Percentiles rank a stretch among this genome's conserved stretches.
These are phyloP conservation scores for Zychaea mexicana DNA, from an alignment of 371 early-diverging fungal species.

Conservation along the genomic window DNA sequence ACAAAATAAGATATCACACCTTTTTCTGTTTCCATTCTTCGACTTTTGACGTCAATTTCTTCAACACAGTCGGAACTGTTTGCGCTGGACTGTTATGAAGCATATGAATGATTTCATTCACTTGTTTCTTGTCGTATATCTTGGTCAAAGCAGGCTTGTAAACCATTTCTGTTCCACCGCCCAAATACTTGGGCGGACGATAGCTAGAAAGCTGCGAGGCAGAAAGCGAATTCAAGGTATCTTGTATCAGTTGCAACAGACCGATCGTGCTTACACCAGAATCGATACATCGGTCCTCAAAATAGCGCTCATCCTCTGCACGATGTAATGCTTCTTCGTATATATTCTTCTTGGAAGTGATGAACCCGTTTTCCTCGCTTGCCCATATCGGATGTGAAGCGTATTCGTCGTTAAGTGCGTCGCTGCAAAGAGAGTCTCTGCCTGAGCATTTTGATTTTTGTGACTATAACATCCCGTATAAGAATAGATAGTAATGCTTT, in stretches of 20 bases:
- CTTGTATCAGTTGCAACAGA: constrained; percentile 84
- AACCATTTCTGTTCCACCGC: constrained; percentile 45
- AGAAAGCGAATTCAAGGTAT: constrained; percentile 69
- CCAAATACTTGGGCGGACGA: constrained; percentile 76
- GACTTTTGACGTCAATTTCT: constrained; percentile 94
- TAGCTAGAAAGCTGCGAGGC: constrained; percentile 75
- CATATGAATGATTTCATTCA: constrained; percentile 86
- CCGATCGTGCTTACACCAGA: constrained; percentile 89
- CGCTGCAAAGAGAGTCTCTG: constrained; percentile 83
- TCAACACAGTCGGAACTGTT: constrained; percentile 94
- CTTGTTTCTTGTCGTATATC: constrained; percentile 86
- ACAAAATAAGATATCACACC: too few species aligned
- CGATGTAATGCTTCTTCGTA: constrained; percentile 96
- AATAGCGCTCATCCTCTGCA: constrained; percentile 92
- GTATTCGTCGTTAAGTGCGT: constrained; percentile 96
- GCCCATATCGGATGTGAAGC: constrained; percentile 94
- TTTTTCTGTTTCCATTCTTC: constrained; percentile 86
- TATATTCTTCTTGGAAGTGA: constrained; percentile 90
- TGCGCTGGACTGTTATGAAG: constrained; percentile 90
- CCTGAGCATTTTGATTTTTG: constrained; percentile 74
- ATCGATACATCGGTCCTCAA: constrained; percentile 88
- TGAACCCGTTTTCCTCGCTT: constrained; percentile 93
- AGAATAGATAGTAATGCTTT: constrained; percentile 1
- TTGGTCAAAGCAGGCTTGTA: constrained; percentile 76
- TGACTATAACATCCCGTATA: constrained; percentile 32